These are phyloP conservation scores for Calonectria crousiana DNA, from an alignment of 2,329 filamentous ascomycete genomes.

Conservation along the genomic window DNA sequence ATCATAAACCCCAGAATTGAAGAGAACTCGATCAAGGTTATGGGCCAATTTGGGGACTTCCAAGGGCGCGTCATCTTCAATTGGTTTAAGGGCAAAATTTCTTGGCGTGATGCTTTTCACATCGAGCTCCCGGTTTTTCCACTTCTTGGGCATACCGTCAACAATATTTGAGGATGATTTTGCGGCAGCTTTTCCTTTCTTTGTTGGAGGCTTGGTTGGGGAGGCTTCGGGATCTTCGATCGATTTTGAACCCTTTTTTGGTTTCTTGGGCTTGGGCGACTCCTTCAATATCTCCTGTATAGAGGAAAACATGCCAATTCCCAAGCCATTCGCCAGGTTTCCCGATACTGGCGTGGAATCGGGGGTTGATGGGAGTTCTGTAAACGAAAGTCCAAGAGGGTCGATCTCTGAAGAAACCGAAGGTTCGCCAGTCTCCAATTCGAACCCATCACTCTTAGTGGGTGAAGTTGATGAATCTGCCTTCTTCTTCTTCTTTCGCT, in stretches of 20 bases:
- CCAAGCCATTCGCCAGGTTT: constrained; percentile 15
- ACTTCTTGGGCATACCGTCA: not conserved
- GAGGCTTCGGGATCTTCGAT: not conserved
- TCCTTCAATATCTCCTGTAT: constrained; percentile 44
- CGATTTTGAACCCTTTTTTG: not conserved
- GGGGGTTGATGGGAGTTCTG: not conserved
- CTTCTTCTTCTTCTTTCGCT: constrained; percentile 20
- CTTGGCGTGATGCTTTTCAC: constrained; percentile 47
- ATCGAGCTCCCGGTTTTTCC: constrained; percentile 26
- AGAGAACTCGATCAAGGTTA: constrained; percentile 88
- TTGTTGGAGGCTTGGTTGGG: not conserved
- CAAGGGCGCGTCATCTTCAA: constrained; percentile 49
- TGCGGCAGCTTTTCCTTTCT: not conserved
- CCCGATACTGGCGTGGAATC: not conserved
- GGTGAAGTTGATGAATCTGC: not conserved
- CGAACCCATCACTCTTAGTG: not conserved
- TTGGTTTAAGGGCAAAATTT: constrained; percentile 43
- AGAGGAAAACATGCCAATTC: constrained; percentile 43
- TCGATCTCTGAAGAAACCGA: not conserved
- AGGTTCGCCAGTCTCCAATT: not conserved
- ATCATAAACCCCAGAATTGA: constrained; percentile 93
- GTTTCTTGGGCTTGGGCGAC: not conserved
- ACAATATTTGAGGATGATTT: not conserved
- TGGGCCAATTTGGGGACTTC: constrained; percentile 74
- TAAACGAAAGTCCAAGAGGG: not conserved